Conservation (phyloP, 805 yeast species). For the Lachancea fermentati region DNA sequence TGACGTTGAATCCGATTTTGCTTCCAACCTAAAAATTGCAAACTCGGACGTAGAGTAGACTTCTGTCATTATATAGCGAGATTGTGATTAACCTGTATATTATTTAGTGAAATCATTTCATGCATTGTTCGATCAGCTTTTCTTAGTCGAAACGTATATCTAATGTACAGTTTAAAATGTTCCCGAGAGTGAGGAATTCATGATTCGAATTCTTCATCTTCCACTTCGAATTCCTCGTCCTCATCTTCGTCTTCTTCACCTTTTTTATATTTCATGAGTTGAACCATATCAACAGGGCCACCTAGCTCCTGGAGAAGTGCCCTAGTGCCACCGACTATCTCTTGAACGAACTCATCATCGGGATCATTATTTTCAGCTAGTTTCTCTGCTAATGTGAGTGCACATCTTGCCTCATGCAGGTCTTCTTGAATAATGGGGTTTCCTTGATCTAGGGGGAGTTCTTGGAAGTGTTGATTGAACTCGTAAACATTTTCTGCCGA, state of each 20-base stretch:
- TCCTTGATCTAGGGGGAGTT: conserved; percentile 34
- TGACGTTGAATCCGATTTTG: conserved; percentile 36
- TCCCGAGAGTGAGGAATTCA: too few species aligned
- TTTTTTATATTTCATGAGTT: conserved; percentile 27
- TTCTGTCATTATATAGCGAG: neutral
- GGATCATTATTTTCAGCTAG: conserved; percentile 38
- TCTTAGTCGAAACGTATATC: neutral
- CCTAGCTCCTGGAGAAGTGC: conserved; percentile 52
- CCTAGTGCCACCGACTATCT: conserved; percentile 48
- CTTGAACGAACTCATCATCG: conserved; percentile 50
- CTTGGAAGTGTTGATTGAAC: conserved; percentile 31
- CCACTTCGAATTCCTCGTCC: conserved; percentile 31
- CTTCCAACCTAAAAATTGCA: conserved; percentile 25
- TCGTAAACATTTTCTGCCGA: conserved; percentile 30
- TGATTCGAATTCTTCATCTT: conserved; percentile 2
- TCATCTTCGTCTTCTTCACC: conserved; percentile 37
- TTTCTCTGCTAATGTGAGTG: conserved; percentile 37
- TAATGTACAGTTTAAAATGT: too few species aligned
- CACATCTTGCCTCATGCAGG: conserved; percentile 34
- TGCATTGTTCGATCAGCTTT: neutral
- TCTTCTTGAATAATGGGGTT: conserved; percentile 30
- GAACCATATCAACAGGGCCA: conserved; percentile 43
- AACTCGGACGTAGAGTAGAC: conserved; percentile 22
- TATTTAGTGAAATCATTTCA: neutral
- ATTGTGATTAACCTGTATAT: neutral